Evolutionary conservation across 305 asterid genomes (phyloP), one percentile per base, ranked within the genome.

Genomic region (Monarda citriodora): DNA sequence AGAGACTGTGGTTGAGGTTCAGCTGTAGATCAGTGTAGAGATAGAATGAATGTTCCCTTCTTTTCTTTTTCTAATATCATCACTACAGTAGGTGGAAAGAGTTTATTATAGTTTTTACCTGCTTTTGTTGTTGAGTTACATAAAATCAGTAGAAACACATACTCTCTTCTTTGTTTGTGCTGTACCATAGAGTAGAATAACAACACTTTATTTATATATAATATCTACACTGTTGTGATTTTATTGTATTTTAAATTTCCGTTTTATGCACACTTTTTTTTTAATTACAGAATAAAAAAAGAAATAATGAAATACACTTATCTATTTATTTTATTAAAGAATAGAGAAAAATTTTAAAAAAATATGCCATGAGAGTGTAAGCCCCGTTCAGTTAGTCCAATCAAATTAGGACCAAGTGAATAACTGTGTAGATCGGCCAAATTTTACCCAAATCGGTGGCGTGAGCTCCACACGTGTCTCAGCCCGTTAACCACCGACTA

Each of bases 21-120:
- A 29, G 32, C 32, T 69, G 71, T 71, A 60, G 70, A 55, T 61
- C 18, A 34, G 60, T 50, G 45, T 57, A 60, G 53, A 60, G 61
- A 22, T 67, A 62, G 63, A 62, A 53, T 34, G 12, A 34, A 34
- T 34, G 38, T 34, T 8, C 3, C 31, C 31, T 32, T 9, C 36
- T 31, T 31, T n/a, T n/a, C n/a, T 11, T 32, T 32, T 32, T 32
- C 37, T 32, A 32, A 32, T 32, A 32, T 32, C 37, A 32, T 32
- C 37, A 32, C 37, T 32, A 32, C 37, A 32, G 9, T 32, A 32
- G 37, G 37, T 32, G 9, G 37, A 32, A 32, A 7, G 9, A 32
- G 37, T 7, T 32, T 5, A 26, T 26, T 26, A 26, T 5, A n/a
- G n/a, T n/a, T n/a, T n/a, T 25, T 25, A 25, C 26, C 26, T 25